Base-by-base conservation (phyloP, 306 rosid species). In the Malus orientalis region DNA sequence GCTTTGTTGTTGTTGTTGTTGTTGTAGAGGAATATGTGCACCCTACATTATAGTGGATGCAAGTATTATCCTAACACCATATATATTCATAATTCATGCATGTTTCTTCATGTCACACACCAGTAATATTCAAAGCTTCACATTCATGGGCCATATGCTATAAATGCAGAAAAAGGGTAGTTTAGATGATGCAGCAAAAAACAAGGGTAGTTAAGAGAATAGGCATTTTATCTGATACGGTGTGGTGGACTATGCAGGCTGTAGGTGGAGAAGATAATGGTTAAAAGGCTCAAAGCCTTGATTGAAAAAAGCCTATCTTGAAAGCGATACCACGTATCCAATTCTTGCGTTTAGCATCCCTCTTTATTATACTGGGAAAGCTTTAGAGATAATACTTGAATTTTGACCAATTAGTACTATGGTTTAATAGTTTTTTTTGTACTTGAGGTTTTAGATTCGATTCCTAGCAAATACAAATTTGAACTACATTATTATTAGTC, bases 141-240 rank as follows among this genome's bases (percentile, higher is more conserved):
- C 74, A 81, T 72, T 79, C 80, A n/a, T 55, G 87, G 70, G 81
- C 89, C 96, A 88, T 68, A 67, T 60, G 76, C 83, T 61, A 77
- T 88, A 14, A 88, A 81, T 84, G 85, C 40, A 59, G 7, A 15
- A 15, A 22, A 38, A 64, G 71, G 80, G 25, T 33, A 16, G 53
- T 70, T 75, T 75, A 14, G 80, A 19, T 80, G 63, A 49, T 80
- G 55, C 18, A 22, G 18, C 58, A 15, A 44, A 63, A 38, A 2
- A 18, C 23, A n/a, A 71, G 84, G 84, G 76, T 2, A 69, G 23
- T 61, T 51, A 16, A 14, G 80, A 14, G 29, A 75, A 68, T 59
- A 29, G n/a, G 0, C 13, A 36, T 23, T 54, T 18, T 29, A 44
- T 78, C 72, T 32, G 54, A 55, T 27, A 67, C 44, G 78, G 74